Percentiles rank a stretch among this genome's conserved stretches.
Conservation (phyloP, 202 grass and related monocot genomes). For the Bolboschoenoplectus hybrid region DNA sequence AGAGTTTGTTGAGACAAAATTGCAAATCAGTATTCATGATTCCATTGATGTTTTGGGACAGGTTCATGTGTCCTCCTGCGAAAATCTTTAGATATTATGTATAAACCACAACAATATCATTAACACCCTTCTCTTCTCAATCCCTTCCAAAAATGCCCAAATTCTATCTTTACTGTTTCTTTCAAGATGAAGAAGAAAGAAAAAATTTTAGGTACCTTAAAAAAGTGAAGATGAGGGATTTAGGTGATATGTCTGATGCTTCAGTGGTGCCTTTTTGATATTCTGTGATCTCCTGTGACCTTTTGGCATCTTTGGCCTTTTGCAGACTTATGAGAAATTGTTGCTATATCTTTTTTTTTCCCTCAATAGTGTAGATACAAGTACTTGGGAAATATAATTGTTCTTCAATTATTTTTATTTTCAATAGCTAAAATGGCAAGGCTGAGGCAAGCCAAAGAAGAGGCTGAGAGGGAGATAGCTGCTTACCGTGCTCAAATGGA, state of each 20-base stretch:
- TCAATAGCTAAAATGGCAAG: conserved; percentile 69
- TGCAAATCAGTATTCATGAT: not conserved
- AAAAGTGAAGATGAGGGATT: not conserved
- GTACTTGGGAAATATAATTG: conserved; percentile 15
- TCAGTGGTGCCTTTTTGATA: not conserved
- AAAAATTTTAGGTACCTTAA: not conserved
- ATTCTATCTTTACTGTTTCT: not conserved
- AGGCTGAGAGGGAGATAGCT: conserved; percentile 75
- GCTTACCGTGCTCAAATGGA: conserved; percentile 79
- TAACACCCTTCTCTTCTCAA: not conserved
- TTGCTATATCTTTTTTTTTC: not conserved
- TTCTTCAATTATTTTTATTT: conserved; percentile 34
- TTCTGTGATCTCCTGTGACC: not conserved
- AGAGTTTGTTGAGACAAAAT: conserved; percentile 7
- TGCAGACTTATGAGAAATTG: not conserved
- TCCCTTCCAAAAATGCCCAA: not conserved
- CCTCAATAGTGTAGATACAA: not conserved
- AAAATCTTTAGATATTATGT: not conserved
- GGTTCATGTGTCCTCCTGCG: not conserved
- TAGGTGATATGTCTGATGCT: not conserved
- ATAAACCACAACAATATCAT: not conserved
- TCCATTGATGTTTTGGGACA: not conserved
- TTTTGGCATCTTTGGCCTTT: not conserved
- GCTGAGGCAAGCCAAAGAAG: conserved; percentile 87
- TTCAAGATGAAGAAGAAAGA: not conserved